A percentile compares a stretch with the other conserved stretches of the same genome.
Conservation (phyloP, 768 basidiomycete species). For the Leccinum barrowsii region DNA sequence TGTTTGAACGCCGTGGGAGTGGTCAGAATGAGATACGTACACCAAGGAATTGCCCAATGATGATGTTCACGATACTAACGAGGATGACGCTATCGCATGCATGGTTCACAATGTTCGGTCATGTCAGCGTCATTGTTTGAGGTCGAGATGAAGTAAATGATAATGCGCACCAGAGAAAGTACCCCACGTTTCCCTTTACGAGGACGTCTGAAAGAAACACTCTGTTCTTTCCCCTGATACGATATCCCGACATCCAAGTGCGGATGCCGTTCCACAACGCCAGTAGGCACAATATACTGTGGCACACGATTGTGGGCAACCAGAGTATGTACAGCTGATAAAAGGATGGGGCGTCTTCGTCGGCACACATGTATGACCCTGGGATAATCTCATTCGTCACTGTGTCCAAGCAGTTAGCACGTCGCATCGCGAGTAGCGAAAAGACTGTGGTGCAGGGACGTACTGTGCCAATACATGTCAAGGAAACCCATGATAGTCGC, state of each 20-base stretch:
- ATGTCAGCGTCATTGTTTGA: neutral
- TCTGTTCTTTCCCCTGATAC: no score
- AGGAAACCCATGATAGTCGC: neutral
- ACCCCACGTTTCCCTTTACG: neutral
- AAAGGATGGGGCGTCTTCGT: neutral
- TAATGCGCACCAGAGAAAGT: conserved; percentile 1
- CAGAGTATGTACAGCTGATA: conserved; percentile 5
- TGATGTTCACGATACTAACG: neutral
- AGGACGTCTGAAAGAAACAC: neutral
- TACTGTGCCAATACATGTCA: conserved; percentile 1
- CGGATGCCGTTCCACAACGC: conserved; percentile 1
- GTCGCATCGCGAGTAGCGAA: no score
- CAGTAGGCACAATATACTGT: conserved; percentile 4
- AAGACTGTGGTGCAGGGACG: no score
- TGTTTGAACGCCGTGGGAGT: neutral
- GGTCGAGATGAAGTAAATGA: neutral
- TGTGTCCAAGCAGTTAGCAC: neutral
- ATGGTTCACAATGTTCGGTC: neutral
- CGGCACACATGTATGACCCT: conserved; percentile 5
- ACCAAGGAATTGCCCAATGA: neutral
- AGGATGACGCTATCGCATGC: neutral
- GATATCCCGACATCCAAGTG: neutral
- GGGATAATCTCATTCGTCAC: neutral
- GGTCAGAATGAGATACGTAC: neutral
- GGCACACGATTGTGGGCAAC: conserved; percentile 7